A percentile compares a stretch with the other conserved stretches of the same genome.
Conservation (phyloP, 257 asterid genomes). For the Vinca minor region DNA sequence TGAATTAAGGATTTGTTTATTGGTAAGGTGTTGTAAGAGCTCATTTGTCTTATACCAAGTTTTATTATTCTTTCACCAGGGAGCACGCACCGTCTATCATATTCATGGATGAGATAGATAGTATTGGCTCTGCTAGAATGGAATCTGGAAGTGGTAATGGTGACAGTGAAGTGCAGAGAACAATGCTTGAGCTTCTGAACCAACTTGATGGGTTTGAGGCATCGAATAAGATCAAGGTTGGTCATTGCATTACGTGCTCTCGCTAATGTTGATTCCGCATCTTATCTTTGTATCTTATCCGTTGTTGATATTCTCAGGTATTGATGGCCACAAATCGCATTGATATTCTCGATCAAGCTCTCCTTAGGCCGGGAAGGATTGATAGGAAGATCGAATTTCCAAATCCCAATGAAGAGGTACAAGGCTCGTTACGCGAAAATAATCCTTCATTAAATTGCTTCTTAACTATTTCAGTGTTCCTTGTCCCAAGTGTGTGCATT, state of each 20-base stretch:
- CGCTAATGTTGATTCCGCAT: neutral
- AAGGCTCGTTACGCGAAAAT: neutral
- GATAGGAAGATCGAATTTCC: constrained; percentile 92
- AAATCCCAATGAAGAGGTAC: constrained; percentile 83
- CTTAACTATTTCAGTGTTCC: neutral
- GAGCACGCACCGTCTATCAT: constrained; percentile 92
- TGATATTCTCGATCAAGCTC: constrained; percentile 86
- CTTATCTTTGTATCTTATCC: neutral
- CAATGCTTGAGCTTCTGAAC: constrained; percentile 89
- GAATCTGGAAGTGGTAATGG: constrained; percentile 91
- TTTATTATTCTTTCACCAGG: constrained; percentile 24
- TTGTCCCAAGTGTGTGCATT: neutral
- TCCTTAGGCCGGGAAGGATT: constrained; percentile 84
- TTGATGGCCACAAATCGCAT: constrained; percentile 90
- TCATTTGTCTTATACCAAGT: neutral
- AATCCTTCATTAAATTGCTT: neutral
- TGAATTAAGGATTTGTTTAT: neutral
- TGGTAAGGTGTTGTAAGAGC: neutral
- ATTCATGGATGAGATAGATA: constrained; percentile 91
- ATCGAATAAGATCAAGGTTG: constrained; percentile 72
- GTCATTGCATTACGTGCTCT: neutral
- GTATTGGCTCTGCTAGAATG: constrained; percentile 88
- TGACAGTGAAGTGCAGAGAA: constrained; percentile 88
- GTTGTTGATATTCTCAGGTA: constrained; percentile 35
- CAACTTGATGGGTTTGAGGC: constrained; percentile 97